Evolutionary conservation across 495 filamentous ascomycete species (phyloP).

Genomic region (Acidiella bohemica): DNA sequence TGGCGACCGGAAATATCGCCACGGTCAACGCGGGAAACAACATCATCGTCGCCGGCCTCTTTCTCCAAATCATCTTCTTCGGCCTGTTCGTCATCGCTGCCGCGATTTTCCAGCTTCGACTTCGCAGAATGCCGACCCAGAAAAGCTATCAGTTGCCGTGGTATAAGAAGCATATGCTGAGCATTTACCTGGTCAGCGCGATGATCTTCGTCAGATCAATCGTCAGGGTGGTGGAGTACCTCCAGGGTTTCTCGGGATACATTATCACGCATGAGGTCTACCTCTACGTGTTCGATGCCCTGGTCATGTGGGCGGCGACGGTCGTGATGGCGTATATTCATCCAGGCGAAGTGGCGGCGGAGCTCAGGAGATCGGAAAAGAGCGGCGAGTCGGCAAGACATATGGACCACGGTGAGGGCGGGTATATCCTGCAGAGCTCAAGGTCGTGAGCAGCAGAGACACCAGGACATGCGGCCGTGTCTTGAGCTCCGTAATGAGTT

Average conservation of each 20-base stretch:
- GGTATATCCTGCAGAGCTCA: too few species aligned
- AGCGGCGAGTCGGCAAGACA: too few species aligned
- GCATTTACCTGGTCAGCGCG: slow-evolving; percentile 30
- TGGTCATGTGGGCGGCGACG: slow-evolving; percentile 9
- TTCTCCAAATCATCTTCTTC: slow-evolving; percentile 20
- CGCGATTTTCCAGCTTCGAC: slow-evolving; percentile 10
- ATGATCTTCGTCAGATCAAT: slow-evolving; percentile 33
- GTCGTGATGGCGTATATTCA: slow-evolving; percentile 11
- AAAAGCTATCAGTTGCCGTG: slow-evolving; percentile 12
- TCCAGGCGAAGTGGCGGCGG: slow-evolving; percentile 10
- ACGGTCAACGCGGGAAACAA: slow-evolving; percentile 9
- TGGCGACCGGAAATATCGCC: slow-evolving; percentile 3
- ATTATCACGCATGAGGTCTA: slow-evolving; percentile 16
- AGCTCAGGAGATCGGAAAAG: slow-evolving; percentile 5
- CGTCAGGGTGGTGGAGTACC: slow-evolving; percentile 33
- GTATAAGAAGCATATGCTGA: slow-evolving; percentile 28
- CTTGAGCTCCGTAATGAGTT: too few species aligned
- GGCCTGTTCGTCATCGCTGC: slow-evolving; percentile 17
- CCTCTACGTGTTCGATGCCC: slow-evolving; percentile 18
- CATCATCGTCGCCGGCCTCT: slow-evolving; percentile 16
- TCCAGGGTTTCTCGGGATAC: slow-evolving; percentile 17
- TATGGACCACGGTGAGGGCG: too few species aligned
- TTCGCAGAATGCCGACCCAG: slow-evolving; percentile 8
- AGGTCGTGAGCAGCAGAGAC: too few species aligned
- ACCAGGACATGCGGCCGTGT: too few species aligned